These are phyloP conservation scores for Claviceps maximensis DNA, from an alignment of 2,329 filamentous ascomycete species.

Conservation along the genomic window DNA sequence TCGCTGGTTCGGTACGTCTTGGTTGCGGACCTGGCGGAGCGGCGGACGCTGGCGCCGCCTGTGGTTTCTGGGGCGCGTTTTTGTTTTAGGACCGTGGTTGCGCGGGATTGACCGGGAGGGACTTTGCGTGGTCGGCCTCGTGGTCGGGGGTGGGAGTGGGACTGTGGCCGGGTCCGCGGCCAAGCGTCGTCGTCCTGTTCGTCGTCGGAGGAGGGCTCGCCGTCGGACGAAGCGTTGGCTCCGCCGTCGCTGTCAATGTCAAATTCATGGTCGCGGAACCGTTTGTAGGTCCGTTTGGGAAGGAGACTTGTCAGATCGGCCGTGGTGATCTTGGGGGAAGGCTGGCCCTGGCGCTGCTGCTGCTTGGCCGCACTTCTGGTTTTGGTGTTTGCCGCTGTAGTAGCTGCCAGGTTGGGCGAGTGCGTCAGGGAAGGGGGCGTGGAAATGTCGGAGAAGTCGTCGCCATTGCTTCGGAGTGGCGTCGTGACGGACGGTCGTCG, in stretches of 20 bases:
- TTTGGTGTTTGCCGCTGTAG: conserved; percentile 9
- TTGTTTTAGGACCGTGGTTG: conserved; percentile 12
- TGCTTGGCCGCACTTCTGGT: conserved; percentile 19
- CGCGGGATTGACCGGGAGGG: conserved; percentile 16
- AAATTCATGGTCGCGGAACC: conserved; percentile 23
- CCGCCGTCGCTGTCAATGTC: conserved; percentile 33
- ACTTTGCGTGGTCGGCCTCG: conserved; percentile 14
- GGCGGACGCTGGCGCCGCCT: conserved; percentile 3
- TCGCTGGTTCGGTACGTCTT: conserved; percentile 41
- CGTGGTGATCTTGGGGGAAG: conserved; percentile 34
- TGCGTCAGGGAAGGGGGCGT: conserved; percentile 55
- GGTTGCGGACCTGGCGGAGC: conserved; percentile 13
- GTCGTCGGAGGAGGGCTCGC: conserved; percentile 35
- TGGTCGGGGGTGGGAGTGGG: background rate
- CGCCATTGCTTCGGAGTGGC: conserved; percentile 22
- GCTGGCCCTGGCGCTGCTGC: conserved; percentile 20
- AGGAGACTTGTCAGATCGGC: conserved; percentile 41
- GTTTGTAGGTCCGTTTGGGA: conserved; percentile 36
- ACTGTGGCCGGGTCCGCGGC: background rate
- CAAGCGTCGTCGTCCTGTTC: conserved; percentile 39
- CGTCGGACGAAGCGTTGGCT: conserved; percentile 31
- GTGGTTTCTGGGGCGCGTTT: conserved; percentile 11
- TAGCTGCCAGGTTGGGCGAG: conserved; percentile 40
- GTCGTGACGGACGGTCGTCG: conserved; percentile 25
- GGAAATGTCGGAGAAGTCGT: conserved; percentile 38